Evolutionary conservation across 1,284 basidiomycete species (phyloP), one percentile per base, ranked within the genome.

Genomic region (Sporisorium iseilematis-ciliati): DNA sequence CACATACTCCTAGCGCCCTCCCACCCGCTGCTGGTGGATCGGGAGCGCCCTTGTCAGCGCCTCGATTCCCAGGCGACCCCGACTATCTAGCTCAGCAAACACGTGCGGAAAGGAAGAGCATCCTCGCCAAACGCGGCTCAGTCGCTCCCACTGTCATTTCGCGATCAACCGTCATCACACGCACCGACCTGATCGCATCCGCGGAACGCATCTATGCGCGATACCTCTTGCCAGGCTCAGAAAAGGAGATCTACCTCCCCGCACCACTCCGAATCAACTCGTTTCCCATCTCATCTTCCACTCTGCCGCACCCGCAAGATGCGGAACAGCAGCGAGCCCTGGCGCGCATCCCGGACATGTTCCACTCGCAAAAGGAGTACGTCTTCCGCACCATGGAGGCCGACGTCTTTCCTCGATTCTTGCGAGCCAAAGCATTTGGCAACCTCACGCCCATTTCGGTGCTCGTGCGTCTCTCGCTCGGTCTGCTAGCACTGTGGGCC

Each of bases 311-410:
- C 82, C 82, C 88, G 88, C 20, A 89, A 61, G 87, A 87, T 71
- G 87, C 90, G 80, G 88, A 89, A 42, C 92, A 95, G 84, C 86
- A 91, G 51, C 90, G 89, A 58, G 88, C 93, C 64, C 88, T 97
- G 89, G 91, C 95, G 0, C 91, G 93, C 74, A 91, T 99, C 46
- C 95, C 96, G 12, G 96, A 98, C 86, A 92, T 98, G 88, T 99
- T 97, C 88, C 94, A 98, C 85, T 88, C 91, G 2, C 96, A 98
- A 87, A 98, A 99, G 88, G 93, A 97, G 83, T 84, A 97, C 84
- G 94, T 95, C 82, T 97, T 96, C 89, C 89, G 93, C 58, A 94
- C 94, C 5, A 96, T 97, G 91, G 95, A 97, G 85, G 92, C 95
- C 86, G 95, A 97, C 82, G 93, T 93, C n/a, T 98, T 96, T 88